Conservation (phyloP, 139 green algal species). For the Closterium sp. region DNA sequence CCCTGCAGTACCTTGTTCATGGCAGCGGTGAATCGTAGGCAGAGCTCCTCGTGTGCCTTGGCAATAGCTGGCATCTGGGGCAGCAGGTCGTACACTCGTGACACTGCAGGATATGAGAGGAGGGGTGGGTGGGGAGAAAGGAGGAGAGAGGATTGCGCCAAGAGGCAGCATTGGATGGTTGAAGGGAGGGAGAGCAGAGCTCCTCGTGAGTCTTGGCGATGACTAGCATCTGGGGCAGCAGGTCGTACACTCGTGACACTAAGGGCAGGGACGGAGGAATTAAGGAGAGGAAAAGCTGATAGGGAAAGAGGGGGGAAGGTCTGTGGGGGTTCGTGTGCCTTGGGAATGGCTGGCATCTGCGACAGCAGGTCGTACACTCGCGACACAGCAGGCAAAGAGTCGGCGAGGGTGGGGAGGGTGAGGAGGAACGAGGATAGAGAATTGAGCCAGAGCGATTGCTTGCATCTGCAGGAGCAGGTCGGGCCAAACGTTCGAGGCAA, state of each 20-base stretch:
- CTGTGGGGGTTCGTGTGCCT: neutral
- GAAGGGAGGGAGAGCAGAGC: neutral
- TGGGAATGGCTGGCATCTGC: neutral
- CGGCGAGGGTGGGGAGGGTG: neutral
- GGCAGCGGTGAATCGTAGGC: conserved; percentile 24
- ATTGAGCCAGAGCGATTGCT: too few relatives aligned
- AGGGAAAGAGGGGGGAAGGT: neutral
- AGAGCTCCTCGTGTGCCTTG: conserved; percentile 20
- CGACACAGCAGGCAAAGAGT: neutral
- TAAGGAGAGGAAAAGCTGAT: neutral
- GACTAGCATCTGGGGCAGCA: neutral
- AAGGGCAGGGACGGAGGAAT: too few relatives aligned
- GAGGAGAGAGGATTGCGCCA: neutral
- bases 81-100: conserved; percentile 25
- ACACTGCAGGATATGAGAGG: neutral
- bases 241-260: conserved; percentile 8
- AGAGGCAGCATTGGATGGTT: too few relatives aligned
- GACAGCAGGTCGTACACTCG: conserved; percentile 12
- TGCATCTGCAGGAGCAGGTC: neutral
- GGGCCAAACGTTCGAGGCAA: too few relatives aligned
- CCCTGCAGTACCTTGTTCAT: neutral
- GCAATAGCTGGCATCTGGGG: conserved; percentile 21
- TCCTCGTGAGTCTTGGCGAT: conserved; percentile 21
- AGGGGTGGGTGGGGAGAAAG: neutral
- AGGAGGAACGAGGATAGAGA: neutral